Conservation (phyloP, 148 eudicot genomes). For the Agrostemma githago region DNA sequence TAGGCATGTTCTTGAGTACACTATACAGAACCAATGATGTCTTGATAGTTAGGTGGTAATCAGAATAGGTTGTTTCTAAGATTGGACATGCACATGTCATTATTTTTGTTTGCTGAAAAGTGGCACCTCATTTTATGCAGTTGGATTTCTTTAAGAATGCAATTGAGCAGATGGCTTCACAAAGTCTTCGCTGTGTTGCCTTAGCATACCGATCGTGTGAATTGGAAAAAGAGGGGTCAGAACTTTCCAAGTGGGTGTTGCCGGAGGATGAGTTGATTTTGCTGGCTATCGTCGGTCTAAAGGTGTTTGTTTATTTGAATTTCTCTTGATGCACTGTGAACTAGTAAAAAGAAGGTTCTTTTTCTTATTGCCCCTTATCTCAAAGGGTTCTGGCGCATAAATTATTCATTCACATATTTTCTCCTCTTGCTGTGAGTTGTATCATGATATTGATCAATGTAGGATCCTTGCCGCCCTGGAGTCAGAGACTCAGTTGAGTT, state of each 20-base stretch:
- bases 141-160: conserved; percentile 38
- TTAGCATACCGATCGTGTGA: conserved; percentile 61
- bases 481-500: conserved; percentile 66
- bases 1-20: neutral
- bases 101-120: neutral
- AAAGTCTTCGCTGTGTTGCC: conserved; percentile 92
- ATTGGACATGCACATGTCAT: neutral
- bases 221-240: conserved; percentile 43
- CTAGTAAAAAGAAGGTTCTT: neutral
- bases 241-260: conserved; percentile 57
- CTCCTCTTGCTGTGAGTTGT: neutral
- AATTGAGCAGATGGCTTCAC: conserved; percentile 75
- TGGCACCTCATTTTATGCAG: conserved; percentile 30
- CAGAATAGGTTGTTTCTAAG: neutral
- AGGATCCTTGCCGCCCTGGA: conserved; percentile 90
- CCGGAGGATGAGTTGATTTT: conserved; percentile 74
- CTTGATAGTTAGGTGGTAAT: neutral
- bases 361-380: neutral
- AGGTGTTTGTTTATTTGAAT: conserved; percentile 38
- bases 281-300: conserved; percentile 80
- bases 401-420: neutral
- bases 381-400: neutral
- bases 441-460: neutral
- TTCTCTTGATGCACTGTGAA: neutral
- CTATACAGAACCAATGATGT: neutral